Base-by-base conservation (phyloP, 2,329 filamentous ascomycete genomes). In the Cadophora gregata region DNA sequence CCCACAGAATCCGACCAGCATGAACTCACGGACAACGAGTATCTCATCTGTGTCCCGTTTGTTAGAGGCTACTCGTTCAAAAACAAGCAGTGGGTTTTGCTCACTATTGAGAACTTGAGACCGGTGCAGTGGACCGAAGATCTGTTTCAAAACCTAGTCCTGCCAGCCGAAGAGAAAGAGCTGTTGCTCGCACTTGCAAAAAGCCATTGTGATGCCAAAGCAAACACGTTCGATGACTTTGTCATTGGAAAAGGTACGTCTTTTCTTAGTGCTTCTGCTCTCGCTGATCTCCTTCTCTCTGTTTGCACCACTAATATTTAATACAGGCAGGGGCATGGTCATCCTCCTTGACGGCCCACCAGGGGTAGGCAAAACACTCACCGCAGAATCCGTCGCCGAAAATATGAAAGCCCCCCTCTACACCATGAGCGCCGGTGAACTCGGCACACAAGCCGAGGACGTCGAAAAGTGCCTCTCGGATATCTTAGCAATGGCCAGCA, bases 401-500 rank as follows among this genome's bases (percentile, higher is more conserved):
- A 53, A 63, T 12, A 69, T 69, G 58, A 60, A 65, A 10, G 59
- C 62, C 8, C 73, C 75, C 0, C 67, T 76, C 1, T 72, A 72
- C 45, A 63, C 59, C 27, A 64, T 75, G 77, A 80, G 80, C 59
- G 81, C 80, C 31, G 82, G 82, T 48, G 83, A 85, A 67, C 76
- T 86, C 14, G 84, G 83, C 24, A 79, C 79, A 51, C 78, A 78
- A 63, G 58, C 70, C 65, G 2, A 71, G 60, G 12, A 73, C 48
- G 68, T 69, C 1, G 47, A 78, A 24, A 72, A 70, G 24, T 65
- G 69, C 10, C 38, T 86, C 85, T 71, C 85, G 51, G 64, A 85
- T 68, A 89, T 91, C 64, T 83, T 94, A 66, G 88, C 91, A 73
- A 88, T 84, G 70, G 83, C 83, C 1, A 79, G 78, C 0, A 78